Base-by-base conservation (phyloP, 2,329 filamentous ascomycete species). In the Cadophora sp. region DNA sequence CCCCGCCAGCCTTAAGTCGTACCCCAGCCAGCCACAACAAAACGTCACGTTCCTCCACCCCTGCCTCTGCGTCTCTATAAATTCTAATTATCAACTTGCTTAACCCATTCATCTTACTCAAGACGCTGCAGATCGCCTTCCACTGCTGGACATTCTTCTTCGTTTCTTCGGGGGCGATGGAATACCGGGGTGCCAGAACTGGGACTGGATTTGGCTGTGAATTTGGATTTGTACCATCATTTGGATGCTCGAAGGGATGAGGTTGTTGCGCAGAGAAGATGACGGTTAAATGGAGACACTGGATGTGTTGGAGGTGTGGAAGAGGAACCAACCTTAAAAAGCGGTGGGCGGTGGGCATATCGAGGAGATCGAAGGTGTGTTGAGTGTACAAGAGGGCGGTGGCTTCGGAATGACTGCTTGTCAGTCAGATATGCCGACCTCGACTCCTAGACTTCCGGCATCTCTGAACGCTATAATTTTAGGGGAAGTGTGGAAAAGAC, bases 321-420 rank as follows among this genome's bases (percentile, higher is more conserved):
- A 31, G 37, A 6, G 40, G 40, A 5, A 37, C 43, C 1, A 29
- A 40, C 12, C 24, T 50, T 3, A 62, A 19, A 40, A 62, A 62
- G 16, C 43, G 24, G 27, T 62, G 40, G 3, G 59, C 59, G 6
- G 59, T 48, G 2, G 59, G 59, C 7, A 62, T 50, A 16, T 62
- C 59, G 5, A 62, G 59, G 11, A 62, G 26, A 7, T 62, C 59
- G 27, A 62, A 62, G 19, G 16, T 31, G 43, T 62, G 40, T 7
- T 31, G 40, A 1, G 59, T 48, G 26, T 62, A 62, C 5, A 62
- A 16, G 19, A 62, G 14, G 1, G 24, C 12, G 16, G 22, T 62
- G 8, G 40, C 59, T 50, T 62, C 59, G 37, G 26, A 48, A 12
- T 62, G 40, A 11, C 59, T 62, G n/a, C 26, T 27, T n/a, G 7